These are phyloP conservation scores for Populus trichocarpa DNA, from an alignment of 441 rosid genomes.

Conservation along the genomic window DNA sequence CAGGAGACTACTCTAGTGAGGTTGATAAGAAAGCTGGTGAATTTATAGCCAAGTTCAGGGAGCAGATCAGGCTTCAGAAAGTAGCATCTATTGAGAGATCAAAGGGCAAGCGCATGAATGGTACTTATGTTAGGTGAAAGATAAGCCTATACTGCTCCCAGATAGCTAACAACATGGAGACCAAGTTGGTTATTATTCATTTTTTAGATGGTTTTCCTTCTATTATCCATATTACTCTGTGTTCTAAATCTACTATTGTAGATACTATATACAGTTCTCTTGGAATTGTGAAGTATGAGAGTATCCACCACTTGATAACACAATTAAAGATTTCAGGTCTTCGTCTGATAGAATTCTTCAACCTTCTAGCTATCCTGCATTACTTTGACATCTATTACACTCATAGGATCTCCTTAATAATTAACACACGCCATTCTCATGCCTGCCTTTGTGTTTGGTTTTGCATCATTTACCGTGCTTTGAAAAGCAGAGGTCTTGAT, in stretches of 20 bases:
- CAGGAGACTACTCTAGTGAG: constrained; percentile 45
- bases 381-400: not conserved
- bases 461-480: not conserved
- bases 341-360: not conserved
- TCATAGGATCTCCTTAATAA: not conserved
- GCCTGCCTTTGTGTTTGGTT: not conserved
- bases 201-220: not conserved
- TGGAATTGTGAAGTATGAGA: constrained; percentile 8
- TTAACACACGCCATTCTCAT: not conserved
- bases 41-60: constrained; percentile 85
- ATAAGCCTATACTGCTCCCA: not conserved
- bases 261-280: constrained; percentile 5
- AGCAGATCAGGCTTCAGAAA: constrained; percentile 86
- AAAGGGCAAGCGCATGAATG: constrained; percentile 28
- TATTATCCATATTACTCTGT: not conserved
- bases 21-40: constrained; percentile 93
- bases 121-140: constrained; percentile 32
- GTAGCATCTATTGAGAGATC: constrained; percentile 53
- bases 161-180: constrained; percentile 16
- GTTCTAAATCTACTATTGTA: constrained; percentile 6
- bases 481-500: not conserved
- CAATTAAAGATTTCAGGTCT: not conserved
- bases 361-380: not conserved
- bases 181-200: not conserved
- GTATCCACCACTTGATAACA: not conserved